Conservation (phyloP, 2,329 filamentous ascomycete genomes). For the Calcarisporium arbuscula region DNA sequence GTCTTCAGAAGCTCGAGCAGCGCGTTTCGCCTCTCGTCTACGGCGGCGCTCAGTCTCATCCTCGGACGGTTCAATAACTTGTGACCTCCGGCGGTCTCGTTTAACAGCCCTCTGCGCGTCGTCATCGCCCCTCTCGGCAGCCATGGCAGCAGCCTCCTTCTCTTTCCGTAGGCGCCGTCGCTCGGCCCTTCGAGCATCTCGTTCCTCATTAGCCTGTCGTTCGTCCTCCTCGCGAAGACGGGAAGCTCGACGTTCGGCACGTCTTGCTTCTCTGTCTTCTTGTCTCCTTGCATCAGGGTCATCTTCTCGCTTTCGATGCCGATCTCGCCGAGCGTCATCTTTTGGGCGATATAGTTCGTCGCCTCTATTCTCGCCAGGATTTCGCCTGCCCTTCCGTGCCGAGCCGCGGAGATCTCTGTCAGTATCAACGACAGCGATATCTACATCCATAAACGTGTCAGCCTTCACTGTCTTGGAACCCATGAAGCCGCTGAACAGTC, state of each 20-base stretch:
- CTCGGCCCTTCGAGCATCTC: conserved; percentile 42
- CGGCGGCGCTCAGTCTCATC: conserved; percentile 51
- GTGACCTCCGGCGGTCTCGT: conserved; percentile 43
- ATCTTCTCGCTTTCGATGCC: conserved; percentile 49
- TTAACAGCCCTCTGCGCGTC: conserved; percentile 39
- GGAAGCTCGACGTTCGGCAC: conserved; percentile 45
- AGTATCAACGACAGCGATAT: conserved; percentile 42
- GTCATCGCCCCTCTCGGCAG: conserved; percentile 36
- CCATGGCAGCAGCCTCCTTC: conserved; percentile 36
- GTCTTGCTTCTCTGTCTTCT: conserved; percentile 54
- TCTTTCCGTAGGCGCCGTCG: conserved; percentile 44
- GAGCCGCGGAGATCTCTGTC: conserved; percentile 55
- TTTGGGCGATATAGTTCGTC: conserved; percentile 53
- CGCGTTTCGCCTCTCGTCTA: conserved; percentile 45
- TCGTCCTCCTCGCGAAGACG: conserved; percentile 44
- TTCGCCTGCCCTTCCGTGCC: conserved; percentile 54
- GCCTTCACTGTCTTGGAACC: conserved; percentile 37
- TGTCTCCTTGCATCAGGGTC: conserved; percentile 45
- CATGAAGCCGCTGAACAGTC: conserved; percentile 57
- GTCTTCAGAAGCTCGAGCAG: conserved; percentile 34
- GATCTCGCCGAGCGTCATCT: conserved; percentile 50
- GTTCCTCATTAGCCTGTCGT: conserved; percentile 41
- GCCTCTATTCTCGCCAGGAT: conserved; percentile 37
- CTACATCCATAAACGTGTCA: conserved; percentile 44
- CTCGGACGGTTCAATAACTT: conserved; percentile 32